Conservation (phyloP, 768 basidiomycete species). For the Zangia roseola region DNA sequence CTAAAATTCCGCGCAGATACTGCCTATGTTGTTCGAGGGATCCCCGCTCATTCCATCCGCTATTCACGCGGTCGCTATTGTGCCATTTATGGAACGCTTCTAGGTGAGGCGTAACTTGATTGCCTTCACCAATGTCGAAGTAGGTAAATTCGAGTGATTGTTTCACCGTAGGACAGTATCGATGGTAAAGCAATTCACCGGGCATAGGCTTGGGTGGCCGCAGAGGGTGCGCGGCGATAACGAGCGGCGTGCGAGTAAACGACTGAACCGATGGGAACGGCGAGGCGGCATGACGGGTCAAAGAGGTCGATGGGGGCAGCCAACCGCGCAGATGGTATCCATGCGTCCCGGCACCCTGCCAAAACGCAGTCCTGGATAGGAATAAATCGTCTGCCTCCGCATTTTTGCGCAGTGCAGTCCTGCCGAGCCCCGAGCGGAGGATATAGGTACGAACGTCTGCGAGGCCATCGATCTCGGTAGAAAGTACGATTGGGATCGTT, state of each 20-base stretch:
- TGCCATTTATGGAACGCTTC: slow-evolving; percentile 50
- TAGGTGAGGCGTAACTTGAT: slow-evolving; percentile 32
- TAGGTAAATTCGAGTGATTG: slow-evolving; percentile 31
- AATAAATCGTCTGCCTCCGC: slow-evolving; percentile 30
- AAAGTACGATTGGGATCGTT: slow-evolving; percentile 39
- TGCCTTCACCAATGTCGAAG: slow-evolving; percentile 23
- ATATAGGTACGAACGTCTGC: slow-evolving; percentile 39
- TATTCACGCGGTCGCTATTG: slow-evolving; percentile 45
- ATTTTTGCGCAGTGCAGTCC: slow-evolving; percentile 5
- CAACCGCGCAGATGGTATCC: slow-evolving; percentile 32
- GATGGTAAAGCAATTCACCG: slow-evolving; percentile 41
- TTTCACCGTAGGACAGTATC: slow-evolving; percentile 35
- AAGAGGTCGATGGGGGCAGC: slow-evolving; percentile 33
- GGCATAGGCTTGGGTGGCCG: slow-evolving; percentile 45
- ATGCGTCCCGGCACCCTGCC: slow-evolving; percentile 48
- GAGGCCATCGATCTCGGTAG: slow-evolving; percentile 27
- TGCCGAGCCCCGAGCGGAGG: slow-evolving; percentile 37
- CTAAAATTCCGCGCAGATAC: slow-evolving; percentile 37
- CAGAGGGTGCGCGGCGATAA: slow-evolving; percentile 52
- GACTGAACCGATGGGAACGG: slow-evolving; percentile 38
- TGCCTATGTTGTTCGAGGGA: slow-evolving; percentile 42
- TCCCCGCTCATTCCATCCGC: slow-evolving; percentile 46
- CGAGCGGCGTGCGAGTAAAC: slow-evolving; percentile 45
- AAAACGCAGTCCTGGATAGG: slow-evolving; percentile 44
- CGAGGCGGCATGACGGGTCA: slow-evolving; percentile 17